These are phyloP conservation scores for Paraglomus occultum DNA, from an alignment of 192 early-diverging fungal genomes.

Conservation along the genomic window DNA sequence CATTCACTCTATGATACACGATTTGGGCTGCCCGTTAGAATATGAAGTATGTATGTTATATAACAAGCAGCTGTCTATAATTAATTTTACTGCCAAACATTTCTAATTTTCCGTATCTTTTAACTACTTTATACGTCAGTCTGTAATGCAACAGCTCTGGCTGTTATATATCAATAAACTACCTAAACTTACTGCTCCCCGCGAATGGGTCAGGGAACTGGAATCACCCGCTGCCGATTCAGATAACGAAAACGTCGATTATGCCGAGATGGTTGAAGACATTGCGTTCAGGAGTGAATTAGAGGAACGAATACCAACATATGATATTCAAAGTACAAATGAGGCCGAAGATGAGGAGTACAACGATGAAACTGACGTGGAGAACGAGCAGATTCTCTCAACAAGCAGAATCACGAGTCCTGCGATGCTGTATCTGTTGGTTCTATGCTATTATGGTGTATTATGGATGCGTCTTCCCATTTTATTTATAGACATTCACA, in stretches of 20 bases:
- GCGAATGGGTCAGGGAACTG: not conserved
- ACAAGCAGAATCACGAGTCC: not conserved
- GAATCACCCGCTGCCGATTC: not conserved
- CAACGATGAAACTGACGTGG: not conserved
- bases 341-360: slow-evolving; percentile 15
- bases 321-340: not conserved
- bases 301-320: not conserved
- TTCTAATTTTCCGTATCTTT: too few species aligned
- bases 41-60: slow-evolving; percentile 8
- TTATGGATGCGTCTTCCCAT: slow-evolving; percentile 24
- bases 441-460: slow-evolving; percentile 16
- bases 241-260: not conserved
- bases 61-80: not conserved
- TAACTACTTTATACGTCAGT: not conserved
- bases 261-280: not conserved
- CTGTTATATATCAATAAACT: slow-evolving; percentile 21
- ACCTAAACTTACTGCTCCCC: not conserved
- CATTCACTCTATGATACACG: slow-evolving; percentile 8
- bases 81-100: not conserved
- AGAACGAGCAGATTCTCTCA: not conserved
- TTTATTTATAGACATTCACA: slow-evolving; percentile 6
- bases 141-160: slow-evolving; percentile 23
- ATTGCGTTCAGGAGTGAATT: not conserved
- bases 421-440: not conserved
- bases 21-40: slow-evolving; percentile 14